Conservation (phyloP, 352 stramenopile species). For the Pythium aristosporum region DNA sequence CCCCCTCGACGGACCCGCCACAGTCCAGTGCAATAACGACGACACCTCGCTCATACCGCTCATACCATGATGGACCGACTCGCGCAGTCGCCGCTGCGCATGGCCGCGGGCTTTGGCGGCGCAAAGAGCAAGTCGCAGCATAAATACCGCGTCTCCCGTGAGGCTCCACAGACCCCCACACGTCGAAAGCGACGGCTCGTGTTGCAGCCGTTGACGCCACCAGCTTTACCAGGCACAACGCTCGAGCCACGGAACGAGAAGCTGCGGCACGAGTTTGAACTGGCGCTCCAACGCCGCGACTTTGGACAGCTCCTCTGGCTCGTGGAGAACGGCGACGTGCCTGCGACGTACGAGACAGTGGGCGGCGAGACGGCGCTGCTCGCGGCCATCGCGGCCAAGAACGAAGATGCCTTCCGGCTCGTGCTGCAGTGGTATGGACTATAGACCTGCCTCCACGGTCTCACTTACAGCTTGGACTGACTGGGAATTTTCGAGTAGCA, state of each 20-base stretch:
- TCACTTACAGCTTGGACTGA: background rate
- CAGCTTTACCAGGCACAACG: too few species aligned
- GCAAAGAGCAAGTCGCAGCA: constrained; percentile 4
- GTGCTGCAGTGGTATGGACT: constrained; percentile 43
- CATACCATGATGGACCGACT: constrained; percentile 19
- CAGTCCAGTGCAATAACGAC: background rate
- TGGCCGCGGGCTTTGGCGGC: constrained; percentile 6
- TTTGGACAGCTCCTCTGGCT: constrained; percentile 68
- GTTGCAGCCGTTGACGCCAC: background rate
- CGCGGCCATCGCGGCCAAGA: constrained; percentile 49
- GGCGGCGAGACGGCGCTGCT: constrained; percentile 62
- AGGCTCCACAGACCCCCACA: background rate
- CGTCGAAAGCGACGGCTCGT: background rate
- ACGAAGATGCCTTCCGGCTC: constrained; percentile 37
- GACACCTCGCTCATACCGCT: background rate
- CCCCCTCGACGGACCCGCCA: too few species aligned
- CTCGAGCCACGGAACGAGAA: constrained; percentile 7
- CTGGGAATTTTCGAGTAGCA: constrained; percentile 13
- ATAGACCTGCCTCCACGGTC: background rate
- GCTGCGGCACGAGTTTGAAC: constrained; percentile 39
- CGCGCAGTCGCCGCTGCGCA: constrained; percentile 23
- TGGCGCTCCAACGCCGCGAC: constrained; percentile 55
- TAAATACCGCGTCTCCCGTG: constrained; percentile 13
- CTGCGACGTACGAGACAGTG: constrained; percentile 47
- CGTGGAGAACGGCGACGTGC: constrained; percentile 57